A percentile compares a stretch with the other conserved stretches of the same genome.
Conservation (phyloP, 176 grass and related monocot genomes). For the Pontederia paniculata region DNA sequence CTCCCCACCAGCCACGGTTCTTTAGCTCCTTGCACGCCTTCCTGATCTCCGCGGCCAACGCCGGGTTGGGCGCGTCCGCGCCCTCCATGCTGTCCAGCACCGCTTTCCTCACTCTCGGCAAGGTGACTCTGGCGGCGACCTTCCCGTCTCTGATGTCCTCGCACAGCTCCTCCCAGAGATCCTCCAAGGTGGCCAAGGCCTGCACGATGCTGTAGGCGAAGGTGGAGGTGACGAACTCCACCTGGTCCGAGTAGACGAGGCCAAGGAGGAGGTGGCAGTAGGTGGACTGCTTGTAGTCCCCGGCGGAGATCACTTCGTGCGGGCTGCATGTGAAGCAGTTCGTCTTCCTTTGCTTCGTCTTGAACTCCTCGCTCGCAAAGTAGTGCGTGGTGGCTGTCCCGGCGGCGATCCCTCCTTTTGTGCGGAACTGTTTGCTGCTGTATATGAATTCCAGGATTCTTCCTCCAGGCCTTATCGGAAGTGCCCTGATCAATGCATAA, state of each 20-base stretch:
- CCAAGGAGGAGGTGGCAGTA: constrained; percentile 28
- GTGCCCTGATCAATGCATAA: not conserved
- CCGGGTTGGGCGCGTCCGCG: not conserved
- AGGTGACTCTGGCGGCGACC: constrained; percentile 1
- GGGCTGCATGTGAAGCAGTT: constrained; percentile 22
- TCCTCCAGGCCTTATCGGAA: constrained; percentile 10
- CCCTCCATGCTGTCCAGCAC: not conserved
- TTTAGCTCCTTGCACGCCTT: constrained; percentile 5
- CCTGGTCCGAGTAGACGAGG: constrained; percentile 11
- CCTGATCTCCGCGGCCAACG: not conserved
- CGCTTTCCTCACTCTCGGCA: constrained; percentile 7
- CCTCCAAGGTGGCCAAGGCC: constrained; percentile 11
- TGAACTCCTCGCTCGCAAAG: constrained; percentile 25
- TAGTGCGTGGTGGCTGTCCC: constrained; percentile 23
- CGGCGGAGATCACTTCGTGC: constrained; percentile 12
- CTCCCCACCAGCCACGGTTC: not conserved
- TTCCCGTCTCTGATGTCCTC: constrained; percentile 10
- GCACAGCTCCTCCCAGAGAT: constrained; percentile 22
- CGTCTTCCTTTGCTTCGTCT: constrained; percentile 10
- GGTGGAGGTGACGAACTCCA: constrained; percentile 20
- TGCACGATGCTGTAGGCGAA: constrained; percentile 26
- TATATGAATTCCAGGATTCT: constrained; percentile 24
- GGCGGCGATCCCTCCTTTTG: constrained; percentile 1
- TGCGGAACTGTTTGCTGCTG: constrained; percentile 25
- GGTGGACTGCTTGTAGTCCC: constrained; percentile 21